These are phyloP conservation scores for Solanum aculeatissimum DNA, from an alignment of 305 asterid genomes.

Conservation along the genomic window DNA sequence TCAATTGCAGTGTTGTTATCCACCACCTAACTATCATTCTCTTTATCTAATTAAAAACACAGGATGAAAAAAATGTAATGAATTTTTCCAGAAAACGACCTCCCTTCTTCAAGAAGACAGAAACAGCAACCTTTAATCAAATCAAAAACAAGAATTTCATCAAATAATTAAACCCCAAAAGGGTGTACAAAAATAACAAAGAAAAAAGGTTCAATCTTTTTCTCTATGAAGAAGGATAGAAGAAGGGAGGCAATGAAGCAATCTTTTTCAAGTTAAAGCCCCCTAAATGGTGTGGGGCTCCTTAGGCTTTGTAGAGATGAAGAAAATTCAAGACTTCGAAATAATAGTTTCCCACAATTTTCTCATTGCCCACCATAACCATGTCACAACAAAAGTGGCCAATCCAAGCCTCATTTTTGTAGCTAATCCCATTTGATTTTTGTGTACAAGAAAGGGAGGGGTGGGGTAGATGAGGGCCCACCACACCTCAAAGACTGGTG, in stretches of 20 bases:
- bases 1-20: conserved; percentile 51
- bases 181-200: neutral
- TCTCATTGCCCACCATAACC: conserved; percentile 25
- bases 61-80: neutral
- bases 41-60: neutral
- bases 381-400: neutral
- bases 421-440: neutral
- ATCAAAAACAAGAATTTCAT: conserved; percentile 12
- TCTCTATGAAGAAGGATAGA: neutral
- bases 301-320: neutral
- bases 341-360: conserved; percentile 28
- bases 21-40: conserved; percentile 63
- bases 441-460: neutral
- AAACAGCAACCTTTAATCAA: conserved; percentile 38
- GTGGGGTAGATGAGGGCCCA: neutral
- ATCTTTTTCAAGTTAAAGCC: neutral
- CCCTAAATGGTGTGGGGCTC: neutral
- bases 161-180: neutral
- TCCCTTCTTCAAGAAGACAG: conserved; percentile 47
- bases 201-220: neutral
- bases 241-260: neutral
- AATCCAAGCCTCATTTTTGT: neutral
- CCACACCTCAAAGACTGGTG: conserved; percentile 12
- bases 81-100: neutral
- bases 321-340: neutral